These are phyloP conservation scores for Ganoderma resinaceum DNA, from an alignment of 1,284 basidiomycete genomes.

Conservation along the genomic window DNA sequence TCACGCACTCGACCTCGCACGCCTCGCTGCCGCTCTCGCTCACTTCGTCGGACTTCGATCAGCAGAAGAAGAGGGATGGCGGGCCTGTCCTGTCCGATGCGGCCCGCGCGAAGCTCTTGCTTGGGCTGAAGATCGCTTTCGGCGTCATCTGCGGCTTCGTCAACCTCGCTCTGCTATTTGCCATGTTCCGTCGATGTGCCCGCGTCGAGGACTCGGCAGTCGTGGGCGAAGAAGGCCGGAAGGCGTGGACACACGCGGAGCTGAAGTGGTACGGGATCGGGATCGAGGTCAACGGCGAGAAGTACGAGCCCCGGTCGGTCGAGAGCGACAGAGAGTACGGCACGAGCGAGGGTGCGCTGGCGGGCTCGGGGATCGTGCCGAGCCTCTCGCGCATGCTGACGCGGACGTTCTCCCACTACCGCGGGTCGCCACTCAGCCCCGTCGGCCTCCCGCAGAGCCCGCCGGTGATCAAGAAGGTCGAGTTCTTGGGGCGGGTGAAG, in stretches of 20 bases:
- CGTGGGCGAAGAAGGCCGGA: constrained; percentile 60
- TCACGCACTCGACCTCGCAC: constrained; percentile 77
- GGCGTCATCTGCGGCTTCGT: constrained; percentile 67
- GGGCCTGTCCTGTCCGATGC: constrained; percentile 44
- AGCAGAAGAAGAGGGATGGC: constrained; percentile 37
- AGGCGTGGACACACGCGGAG: constrained; percentile 66
- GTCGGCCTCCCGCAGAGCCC: constrained; percentile 44
- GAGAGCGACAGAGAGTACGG: constrained; percentile 35
- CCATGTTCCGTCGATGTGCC: constrained; percentile 60
- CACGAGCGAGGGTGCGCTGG: constrained; percentile 19
- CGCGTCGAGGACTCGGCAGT: constrained; percentile 64
- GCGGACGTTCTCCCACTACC: constrained; percentile 42
- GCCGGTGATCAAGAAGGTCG: constrained; percentile 68
- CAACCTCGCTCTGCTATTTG: constrained; percentile 59
- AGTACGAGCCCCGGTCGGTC: constrained; percentile 17
- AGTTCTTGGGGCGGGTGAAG: constrained; percentile 66
- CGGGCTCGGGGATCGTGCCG: constrained; percentile 50
- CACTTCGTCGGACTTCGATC: constrained; percentile 44
- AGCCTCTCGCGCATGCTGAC: constrained; percentile 54
- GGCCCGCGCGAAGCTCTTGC: constrained; percentile 55
- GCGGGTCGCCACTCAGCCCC: constrained; percentile 26
- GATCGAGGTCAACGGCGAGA: constrained; percentile 41
- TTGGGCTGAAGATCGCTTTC: constrained; percentile 69
- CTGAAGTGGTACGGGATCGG: constrained; percentile 71
- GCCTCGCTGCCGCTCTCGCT: constrained; percentile 63